Percentiles rank a stretch among this genome's conserved stretches.
These are phyloP conservation scores for Penicillium brasilianum DNA, from an alignment of 2,329 filamentous ascomycete species.

Conservation along the genomic window DNA sequence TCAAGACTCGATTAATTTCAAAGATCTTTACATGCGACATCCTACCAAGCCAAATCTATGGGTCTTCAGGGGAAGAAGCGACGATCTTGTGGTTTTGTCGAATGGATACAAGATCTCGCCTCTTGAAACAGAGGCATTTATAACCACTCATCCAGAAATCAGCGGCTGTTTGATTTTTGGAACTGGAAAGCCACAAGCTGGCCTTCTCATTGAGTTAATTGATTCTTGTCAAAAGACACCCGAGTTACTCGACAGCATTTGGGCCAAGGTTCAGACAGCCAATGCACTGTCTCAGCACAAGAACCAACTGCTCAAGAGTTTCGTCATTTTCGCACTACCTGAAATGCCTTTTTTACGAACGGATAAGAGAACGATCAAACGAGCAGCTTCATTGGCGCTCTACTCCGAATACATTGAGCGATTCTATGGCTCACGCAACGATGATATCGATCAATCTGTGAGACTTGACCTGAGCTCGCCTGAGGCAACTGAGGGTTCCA, in stretches of 20 bases:
- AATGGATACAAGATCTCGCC: constrained; percentile 30
- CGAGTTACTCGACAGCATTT: constrained; percentile 9
- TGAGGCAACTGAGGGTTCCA: constrained; percentile 2
- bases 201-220: constrained; percentile 22
- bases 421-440: constrained; percentile 9
- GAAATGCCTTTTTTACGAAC: constrained; percentile 10
- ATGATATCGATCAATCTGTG: constrained; percentile 9
- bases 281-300: constrained; percentile 8
- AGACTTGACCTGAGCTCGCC: constrained; percentile 4
- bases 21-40: constrained; percentile 26
- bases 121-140: constrained; percentile 21
- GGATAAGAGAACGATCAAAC: constrained; percentile 8
- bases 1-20: constrained; percentile 31
- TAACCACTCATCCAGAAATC: constrained; percentile 24
- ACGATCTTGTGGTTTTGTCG: constrained; percentile 33
- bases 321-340: constrained; percentile 8
- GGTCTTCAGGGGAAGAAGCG: constrained; percentile 29
- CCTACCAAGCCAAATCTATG: constrained; percentile 32
- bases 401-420: constrained; percentile 11
- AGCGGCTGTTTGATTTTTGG: constrained; percentile 25
- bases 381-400: constrained; percentile 4
- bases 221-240: constrained; percentile 7
- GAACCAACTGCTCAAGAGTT: constrained; percentile 10
- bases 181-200: constrained; percentile 24
- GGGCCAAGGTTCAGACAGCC: constrained; percentile 7